Evolutionary conservation across 148 eudicot species (phyloP).

Genomic region (Agrostemma githago): DNA sequence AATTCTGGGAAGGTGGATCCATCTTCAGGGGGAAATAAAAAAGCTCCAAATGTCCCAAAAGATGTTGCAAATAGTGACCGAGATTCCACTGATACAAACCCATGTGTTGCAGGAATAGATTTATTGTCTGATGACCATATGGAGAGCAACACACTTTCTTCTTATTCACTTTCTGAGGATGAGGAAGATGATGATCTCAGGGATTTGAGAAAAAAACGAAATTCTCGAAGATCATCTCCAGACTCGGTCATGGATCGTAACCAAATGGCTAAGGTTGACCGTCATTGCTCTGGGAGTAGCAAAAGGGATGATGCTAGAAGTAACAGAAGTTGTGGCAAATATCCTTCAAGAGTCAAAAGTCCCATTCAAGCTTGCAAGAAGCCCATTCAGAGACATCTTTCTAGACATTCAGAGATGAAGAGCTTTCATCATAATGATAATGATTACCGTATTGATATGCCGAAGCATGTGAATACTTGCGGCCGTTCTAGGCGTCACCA

Average conservation of each 20-base stretch:
- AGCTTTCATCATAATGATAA: neutral
- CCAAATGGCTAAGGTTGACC: constrained; percentile 11
- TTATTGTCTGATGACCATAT: constrained; percentile 21
- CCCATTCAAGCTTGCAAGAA: constrained; percentile 12
- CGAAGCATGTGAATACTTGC: neutral
- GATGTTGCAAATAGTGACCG: constrained; percentile 12
- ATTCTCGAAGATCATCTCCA: constrained; percentile 18
- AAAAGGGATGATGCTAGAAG: constrained; percentile 6
- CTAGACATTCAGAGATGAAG: constrained; percentile 15
- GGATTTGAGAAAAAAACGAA: constrained; percentile 17
- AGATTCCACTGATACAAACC: constrained; percentile 21
- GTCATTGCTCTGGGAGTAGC: constrained; percentile 13
- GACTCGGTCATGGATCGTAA: constrained; percentile 10
- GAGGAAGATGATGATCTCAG: neutral
- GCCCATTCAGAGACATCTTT: constrained; percentile 3
- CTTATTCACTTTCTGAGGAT: constrained; percentile 19
- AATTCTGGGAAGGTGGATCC: constrained; percentile 10
- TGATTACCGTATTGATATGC: neutral
- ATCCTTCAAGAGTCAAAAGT: constrained; percentile 21
- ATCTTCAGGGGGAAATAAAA: constrained; percentile 15
- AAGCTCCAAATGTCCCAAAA: constrained; percentile 8
- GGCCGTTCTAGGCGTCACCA: constrained; percentile 1
- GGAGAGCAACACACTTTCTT: constrained; percentile 13
- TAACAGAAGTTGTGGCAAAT: constrained; percentile 10
- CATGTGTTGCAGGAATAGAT: constrained; percentile 29